Evolutionary conservation across 2,329 filamentous ascomycete species (phyloP).

Genomic region (Cercospora zeina): DNA sequence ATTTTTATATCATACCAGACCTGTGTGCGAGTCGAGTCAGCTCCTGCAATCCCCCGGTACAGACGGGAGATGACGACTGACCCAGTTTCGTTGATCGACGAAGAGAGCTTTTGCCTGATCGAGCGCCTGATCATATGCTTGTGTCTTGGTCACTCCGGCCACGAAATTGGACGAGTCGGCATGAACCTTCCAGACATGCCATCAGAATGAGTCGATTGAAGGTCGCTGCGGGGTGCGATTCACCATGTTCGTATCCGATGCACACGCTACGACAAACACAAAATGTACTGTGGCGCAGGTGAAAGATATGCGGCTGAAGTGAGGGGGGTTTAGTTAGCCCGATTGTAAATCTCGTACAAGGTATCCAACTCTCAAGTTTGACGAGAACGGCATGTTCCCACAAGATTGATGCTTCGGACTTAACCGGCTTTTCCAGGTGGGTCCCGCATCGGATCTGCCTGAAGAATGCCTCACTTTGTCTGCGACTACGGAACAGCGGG

Average conservation of each 20-base stretch:
- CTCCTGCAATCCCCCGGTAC: not conserved
- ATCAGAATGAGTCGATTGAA: slow-evolving; percentile 20
- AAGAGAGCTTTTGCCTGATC: slow-evolving; percentile 69
- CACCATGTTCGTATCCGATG: slow-evolving; percentile 13
- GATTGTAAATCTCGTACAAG: not conserved
- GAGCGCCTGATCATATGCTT: slow-evolving; percentile 73
- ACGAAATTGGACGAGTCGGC: slow-evolving; percentile 76
- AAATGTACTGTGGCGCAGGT: not conserved
- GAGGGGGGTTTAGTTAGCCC: not conserved
- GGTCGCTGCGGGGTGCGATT: slow-evolving; percentile 8
- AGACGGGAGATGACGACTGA: slow-evolving; percentile 46
- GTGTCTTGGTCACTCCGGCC: slow-evolving; percentile 64
- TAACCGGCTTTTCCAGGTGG: slow-evolving; percentile 2
- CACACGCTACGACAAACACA: not conserved
- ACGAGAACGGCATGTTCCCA: not conserved
- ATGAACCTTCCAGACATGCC: slow-evolving; percentile 58
- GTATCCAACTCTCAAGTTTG: not conserved
- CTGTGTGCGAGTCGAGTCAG: slow-evolving; percentile 14
- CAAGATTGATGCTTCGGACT: not conserved
- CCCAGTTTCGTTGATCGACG: slow-evolving; percentile 76
- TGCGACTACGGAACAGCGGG: not conserved
- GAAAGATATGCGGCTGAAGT: not conserved
- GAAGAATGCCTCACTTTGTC: not conserved
- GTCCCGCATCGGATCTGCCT: not conserved
- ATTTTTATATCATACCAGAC: slow-evolving; percentile 23